Evolutionary conservation across 257 asterid genomes (phyloP), one percentile per base, ranked within the genome.

Genomic region (Lycium barbarum): DNA sequence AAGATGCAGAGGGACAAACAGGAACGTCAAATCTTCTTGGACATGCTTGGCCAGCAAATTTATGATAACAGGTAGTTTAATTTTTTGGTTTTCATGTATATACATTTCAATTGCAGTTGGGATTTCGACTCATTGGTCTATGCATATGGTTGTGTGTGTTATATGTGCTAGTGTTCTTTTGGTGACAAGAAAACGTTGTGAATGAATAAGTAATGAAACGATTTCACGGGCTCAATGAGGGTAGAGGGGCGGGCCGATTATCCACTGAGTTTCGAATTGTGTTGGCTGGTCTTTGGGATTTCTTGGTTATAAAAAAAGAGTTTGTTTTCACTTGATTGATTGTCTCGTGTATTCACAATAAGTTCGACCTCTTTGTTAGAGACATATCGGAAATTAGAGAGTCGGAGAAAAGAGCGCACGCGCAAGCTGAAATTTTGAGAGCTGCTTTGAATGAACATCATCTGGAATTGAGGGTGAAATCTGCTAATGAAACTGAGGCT

Each of bases 401-500:
- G 86, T 97, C 98, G 0, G 97, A 92, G 90, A 93, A 84, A 85
- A 92, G 94, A 94, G 99, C 98, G 71, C 90, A 65, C 71, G 83
- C 89, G 73, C 97, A 93, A 92, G 97, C 94, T 91, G 93, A 90
- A 87, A 79, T 89, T 81, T 83, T 97, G 90, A 94, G 89, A 91
- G 92, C 89, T 89, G 98, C 94, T 81, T 90, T 97, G 51, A 95
- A 91, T 81, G 99, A 97, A 78, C 98, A 97, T 86, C 89, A 93
- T 87, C 93, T 95, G 81, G 98, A 93, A 88, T 89, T 97, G 92
- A 91, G 98, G 88, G 95, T 97, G 86, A 95, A 90, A 90, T 94
- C 99, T 76, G 99, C 98, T 81, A 91, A 94, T 90, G 99, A 97
- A 93, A 97, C 98, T 82, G 98, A 97, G 90, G 91, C 90, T 55